Base-by-base conservation (phyloP, 1,139 yeast genomes). In the Pichia sp. region DNA sequence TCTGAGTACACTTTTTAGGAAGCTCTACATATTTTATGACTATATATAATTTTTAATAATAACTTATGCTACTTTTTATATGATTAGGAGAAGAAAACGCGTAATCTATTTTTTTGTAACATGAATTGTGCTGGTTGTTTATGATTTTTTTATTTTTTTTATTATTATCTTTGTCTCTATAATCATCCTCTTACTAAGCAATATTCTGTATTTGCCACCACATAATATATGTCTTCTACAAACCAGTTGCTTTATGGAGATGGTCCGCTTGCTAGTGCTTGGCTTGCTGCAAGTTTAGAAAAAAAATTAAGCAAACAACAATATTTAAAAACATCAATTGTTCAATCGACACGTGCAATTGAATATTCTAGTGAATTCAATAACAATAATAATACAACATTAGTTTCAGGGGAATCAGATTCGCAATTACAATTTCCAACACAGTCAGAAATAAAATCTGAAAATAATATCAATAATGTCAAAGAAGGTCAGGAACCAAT, bases 271-370 rank as follows among this genome's bases (percentile, higher is more conserved):
- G 95, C 95, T 6, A 85, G 83, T 54, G 92, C 87, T 16, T 90
- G 97, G 97, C 73, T 90, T 45, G 97, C 97, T 3, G 92, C 96
- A 30, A 89, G 87, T 61, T 74, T 87, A 64, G 95, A 86, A 56
- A 79, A 82, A 58, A 85, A 84, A 56, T 73, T 90, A 39, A 75
- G 95, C 39, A 85, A 86, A 60, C 79, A 78, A 48, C 92, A 89
- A 59, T 73, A 85, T 41, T 67, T 87, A 43, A 80, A 76, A 56
- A 80, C 96, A 24, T 78, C 84, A 58, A 82, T 90, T 50, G 64
- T 76, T 20, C 74, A 80, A 51, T 82, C 95, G 1, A 80, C 89
- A 5, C 69, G 72, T 45, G 84, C 70, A 37, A 68, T 73, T 49
- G 64, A 56, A 51, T 54, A 50, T 52, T 61, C 55, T 28, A 55